Conservation (phyloP, 1,284 basidiomycete species). For the Ceratobasidium papillatum region DNA sequence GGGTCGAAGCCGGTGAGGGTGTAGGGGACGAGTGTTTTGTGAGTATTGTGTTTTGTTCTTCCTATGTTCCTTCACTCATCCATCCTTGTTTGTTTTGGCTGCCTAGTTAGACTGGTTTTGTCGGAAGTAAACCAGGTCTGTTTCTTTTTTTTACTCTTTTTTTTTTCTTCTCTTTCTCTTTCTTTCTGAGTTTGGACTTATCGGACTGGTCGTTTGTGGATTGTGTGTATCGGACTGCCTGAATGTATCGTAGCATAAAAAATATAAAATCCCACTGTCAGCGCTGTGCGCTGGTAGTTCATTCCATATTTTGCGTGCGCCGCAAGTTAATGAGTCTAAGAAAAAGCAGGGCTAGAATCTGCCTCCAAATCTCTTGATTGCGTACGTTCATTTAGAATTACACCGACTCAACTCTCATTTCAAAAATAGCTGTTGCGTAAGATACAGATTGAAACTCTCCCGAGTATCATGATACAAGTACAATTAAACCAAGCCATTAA, state of each 20-base stretch:
- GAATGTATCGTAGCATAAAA: neutral
- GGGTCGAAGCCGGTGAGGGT: neutral
- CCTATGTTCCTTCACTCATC: too few relatives aligned
- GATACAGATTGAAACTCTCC: neutral
- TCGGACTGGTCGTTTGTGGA: too few relatives aligned
- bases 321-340: too few relatives aligned
- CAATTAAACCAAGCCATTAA: neutral
- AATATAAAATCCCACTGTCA: neutral
- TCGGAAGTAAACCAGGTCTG: too few relatives aligned
- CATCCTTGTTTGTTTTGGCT: too few relatives aligned
- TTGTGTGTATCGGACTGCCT: too few relatives aligned
- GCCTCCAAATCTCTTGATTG: too few relatives aligned
- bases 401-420: neutral
- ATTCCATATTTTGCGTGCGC: neutral
- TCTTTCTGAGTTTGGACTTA: neutral
- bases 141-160: too few relatives aligned
- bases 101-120: neutral
- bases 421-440: neutral
- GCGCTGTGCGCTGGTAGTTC: neutral
- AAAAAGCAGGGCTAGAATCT: too few relatives aligned
- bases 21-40: too few relatives aligned
- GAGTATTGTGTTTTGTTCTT: too few relatives aligned
- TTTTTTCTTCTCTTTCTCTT: neutral
- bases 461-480: neutral
- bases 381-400: too few relatives aligned